Evolutionary conservation across 1,284 basidiomycete genomes (phyloP).

Genomic region (Boletus putidus): DNA sequence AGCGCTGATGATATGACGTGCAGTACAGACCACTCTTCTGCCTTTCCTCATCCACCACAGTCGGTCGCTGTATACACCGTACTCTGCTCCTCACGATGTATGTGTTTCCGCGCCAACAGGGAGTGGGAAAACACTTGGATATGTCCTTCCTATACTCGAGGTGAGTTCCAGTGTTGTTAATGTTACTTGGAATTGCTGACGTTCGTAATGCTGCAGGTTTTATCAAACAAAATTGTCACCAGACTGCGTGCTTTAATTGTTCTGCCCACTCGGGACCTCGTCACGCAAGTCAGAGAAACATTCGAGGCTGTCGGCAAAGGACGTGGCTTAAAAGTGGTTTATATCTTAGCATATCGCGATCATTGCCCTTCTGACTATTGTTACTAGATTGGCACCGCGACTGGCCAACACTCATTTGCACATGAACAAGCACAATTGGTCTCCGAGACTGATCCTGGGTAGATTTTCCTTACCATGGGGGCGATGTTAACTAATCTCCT

Average conservation of each 20-base stretch:
- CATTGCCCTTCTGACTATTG: conserved; percentile 1
- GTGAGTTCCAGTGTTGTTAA: conserved; percentile 41
- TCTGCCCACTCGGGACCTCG: conserved; percentile 94
- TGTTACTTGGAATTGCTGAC: conserved; percentile 4
- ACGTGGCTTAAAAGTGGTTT: conserved; percentile 76
- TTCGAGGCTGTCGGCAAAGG: conserved; percentile 86
- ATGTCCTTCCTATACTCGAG: conserved; percentile 91
- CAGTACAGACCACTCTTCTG: conserved; percentile 82
- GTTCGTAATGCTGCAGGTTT: conserved; percentile 47
- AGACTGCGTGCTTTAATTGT: conserved; percentile 90
- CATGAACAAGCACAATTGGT: conserved; percentile 79
- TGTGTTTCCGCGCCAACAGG: conserved; percentile 99
- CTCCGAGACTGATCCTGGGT: conserved; percentile 53
- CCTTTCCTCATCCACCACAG: conserved; percentile 68
- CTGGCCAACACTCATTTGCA: conserved; percentile 81
- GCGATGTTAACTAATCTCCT: not conserved
- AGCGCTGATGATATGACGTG: conserved; percentile 16
- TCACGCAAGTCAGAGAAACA: conserved; percentile 88
- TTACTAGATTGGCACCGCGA: conserved; percentile 70
- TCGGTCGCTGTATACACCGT: conserved; percentile 65
- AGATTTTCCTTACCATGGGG: conserved; percentile 17
- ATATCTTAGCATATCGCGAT: not conserved
- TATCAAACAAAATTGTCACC: conserved; percentile 74
- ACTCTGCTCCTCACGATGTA: conserved; percentile 73
- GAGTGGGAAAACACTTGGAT: conserved; percentile 95